Percentiles rank a stretch among this genome's conserved stretches.
These are phyloP conservation scores for Lachancea meyersii DNA, from an alignment of 805 yeast genomes.

Conservation along the genomic window DNA sequence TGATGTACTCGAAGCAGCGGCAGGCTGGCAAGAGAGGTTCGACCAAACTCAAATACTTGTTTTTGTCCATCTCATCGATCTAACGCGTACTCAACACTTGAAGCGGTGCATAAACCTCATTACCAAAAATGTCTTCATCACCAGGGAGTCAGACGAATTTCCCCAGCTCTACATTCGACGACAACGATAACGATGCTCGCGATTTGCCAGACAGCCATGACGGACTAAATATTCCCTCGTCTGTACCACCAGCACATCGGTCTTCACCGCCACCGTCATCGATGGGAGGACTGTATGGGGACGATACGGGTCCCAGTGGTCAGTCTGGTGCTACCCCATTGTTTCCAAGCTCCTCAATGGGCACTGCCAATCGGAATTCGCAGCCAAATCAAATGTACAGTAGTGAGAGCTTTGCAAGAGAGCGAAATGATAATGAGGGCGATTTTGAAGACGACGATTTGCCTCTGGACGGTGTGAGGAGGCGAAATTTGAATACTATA, in stretches of 20 bases:
- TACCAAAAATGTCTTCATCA: slow-evolving; percentile 7
- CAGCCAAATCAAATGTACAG: slow-evolving; percentile 11
- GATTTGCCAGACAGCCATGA: slow-evolving; percentile 6
- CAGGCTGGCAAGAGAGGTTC: too few relatives aligned
- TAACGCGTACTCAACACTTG: not conserved
- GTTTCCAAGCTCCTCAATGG: slow-evolving; percentile 15
- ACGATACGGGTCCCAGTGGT: slow-evolving; percentile 10
- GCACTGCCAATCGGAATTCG: not conserved
- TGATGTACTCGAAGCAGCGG: not conserved
- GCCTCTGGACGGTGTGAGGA: slow-evolving; percentile 34
- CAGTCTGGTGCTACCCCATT: slow-evolving; percentile 16
- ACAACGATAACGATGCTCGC: slow-evolving; percentile 1
- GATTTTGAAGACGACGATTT: slow-evolving; percentile 14
- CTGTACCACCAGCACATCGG: slow-evolving; percentile 9
- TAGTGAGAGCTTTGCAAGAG: slow-evolving; percentile 14
- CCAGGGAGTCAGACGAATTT: not conserved
- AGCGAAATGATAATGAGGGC: slow-evolving; percentile 1
- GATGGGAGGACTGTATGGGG: slow-evolving; percentile 26
- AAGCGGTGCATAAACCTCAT: not conserved
- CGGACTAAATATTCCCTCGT: slow-evolving; percentile 7
- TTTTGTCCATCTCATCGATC: too few relatives aligned
- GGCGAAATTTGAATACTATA: slow-evolving; percentile 60
- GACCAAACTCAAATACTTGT: too few relatives aligned
- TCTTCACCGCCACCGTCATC: slow-evolving; percentile 30
- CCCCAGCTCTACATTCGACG: slow-evolving; percentile 1